Evolutionary conservation across 2,329 filamentous ascomycete genomes (phyloP), one percentile per base, ranked within the genome.

Genomic region (Epicoccum sorghinum): DNA sequence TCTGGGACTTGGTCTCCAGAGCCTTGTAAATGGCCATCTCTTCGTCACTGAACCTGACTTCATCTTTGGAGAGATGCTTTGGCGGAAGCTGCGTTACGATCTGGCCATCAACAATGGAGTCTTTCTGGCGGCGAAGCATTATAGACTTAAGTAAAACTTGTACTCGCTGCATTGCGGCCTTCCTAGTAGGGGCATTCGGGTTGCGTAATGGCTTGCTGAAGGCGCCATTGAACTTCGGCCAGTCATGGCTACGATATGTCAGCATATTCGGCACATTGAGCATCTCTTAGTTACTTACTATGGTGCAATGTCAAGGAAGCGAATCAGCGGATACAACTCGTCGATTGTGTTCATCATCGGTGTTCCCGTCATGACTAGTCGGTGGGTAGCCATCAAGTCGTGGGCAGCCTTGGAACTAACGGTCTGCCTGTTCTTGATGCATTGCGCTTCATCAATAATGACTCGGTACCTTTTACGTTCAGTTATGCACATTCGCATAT

Each of bases 301-400:
- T 95, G 91, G 91, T 55, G 82, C 82, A 67, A 96, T 93, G 2
- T 82, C 80, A 13, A 96, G 79, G 68, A 96, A 97, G 2, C 84
- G 83, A 39, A 96, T 80, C 18, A 96, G 77, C 0, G 91, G 89
- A 66, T 85, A 92, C 3, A 96, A 79, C 65, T 97, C 93, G 23
- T 84, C 79, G 3, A 93, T 85, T 10, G 82, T 86, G 64, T 96
- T 96, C 89, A 95, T 95, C 89, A 93, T 92, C 0, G 90, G 90
- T 0, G 90, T 95, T 24, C 90, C 90, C 3, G 88, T 91, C 72
- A 93, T 83, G 67, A 88, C 91, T 78, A 90, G 87, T 42, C 90
- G 82, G 67, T 89, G 84, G 32, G 77, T 79, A 12, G 88, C 79
- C 55, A 82, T 76, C 13, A 95, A 73, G 9, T 76, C 71, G 61